Conservation (phyloP, 495 filamentous ascomycete species). For the Penicillium cataractarum region DNA sequence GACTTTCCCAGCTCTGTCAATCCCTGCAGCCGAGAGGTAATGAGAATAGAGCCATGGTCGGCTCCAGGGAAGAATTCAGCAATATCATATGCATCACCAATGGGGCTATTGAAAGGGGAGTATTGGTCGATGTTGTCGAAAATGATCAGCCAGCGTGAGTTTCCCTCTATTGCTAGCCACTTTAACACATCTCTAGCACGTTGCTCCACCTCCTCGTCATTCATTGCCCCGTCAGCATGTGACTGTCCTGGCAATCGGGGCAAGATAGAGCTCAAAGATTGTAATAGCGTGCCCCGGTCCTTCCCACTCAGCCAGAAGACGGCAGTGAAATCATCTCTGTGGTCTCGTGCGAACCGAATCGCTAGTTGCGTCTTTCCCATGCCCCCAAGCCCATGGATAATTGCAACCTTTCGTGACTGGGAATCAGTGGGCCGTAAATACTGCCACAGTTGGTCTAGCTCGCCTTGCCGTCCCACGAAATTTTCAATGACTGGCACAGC, state of each 20-base stretch:
- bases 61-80: conserved; percentile 34
- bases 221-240: conserved; percentile 7
- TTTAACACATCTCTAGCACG: conserved; percentile 22
- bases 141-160: conserved; percentile 43
- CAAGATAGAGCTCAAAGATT: conserved; percentile 29
- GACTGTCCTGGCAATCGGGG: conserved; percentile 21
- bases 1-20: conserved; percentile 33
- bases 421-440: conserved; percentile 25
- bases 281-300: conserved; percentile 22
- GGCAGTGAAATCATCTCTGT: conserved; percentile 31
- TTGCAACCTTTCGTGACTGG: conserved; percentile 27
- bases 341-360: conserved; percentile 38
- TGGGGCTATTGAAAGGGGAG: conserved; percentile 19
- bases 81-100: conserved; percentile 37
- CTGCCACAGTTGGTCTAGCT: conserved; percentile 31
- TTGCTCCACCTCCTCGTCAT: conserved; percentile 23
- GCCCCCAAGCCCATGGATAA: conserved; percentile 45
- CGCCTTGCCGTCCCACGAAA: conserved; percentile 32
- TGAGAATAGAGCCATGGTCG: conserved; percentile 46
- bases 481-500: conserved; percentile 28
- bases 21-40: conserved; percentile 41
- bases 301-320: conserved; percentile 40
- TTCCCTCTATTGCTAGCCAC: conserved; percentile 33
- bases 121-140: conserved; percentile 49
- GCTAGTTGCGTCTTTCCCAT: conserved; percentile 50